These are phyloP conservation scores for Suhomyces taliae DNA, from an alignment of 1,139 yeast species.

Conservation along the genomic window DNA sequence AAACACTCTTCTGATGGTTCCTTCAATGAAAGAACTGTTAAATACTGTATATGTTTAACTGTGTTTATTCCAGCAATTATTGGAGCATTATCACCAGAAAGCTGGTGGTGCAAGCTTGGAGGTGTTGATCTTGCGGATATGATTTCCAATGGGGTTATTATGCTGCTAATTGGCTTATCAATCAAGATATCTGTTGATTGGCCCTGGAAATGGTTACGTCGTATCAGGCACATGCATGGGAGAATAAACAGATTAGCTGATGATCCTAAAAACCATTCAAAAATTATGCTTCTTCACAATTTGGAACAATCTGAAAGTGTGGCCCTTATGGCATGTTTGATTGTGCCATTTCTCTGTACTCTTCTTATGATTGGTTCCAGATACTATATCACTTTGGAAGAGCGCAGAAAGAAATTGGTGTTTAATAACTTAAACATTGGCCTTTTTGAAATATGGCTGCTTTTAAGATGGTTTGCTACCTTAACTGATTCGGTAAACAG, in stretches of 20 bases:
- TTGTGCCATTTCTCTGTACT: slow-evolving; percentile 26
- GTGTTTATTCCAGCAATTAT: slow-evolving; percentile 15
- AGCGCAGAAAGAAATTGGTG: slow-evolving; percentile 27
- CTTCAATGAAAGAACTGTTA: slow-evolving; percentile 9
- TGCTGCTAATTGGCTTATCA: slow-evolving; percentile 28
- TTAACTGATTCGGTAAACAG: background rate
- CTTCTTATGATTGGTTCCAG: slow-evolving; percentile 28
- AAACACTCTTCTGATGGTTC: slow-evolving; percentile 1
- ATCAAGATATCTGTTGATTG: slow-evolving; percentile 32
- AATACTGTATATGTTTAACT: slow-evolving; percentile 12
- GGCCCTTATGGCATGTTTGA: slow-evolving; percentile 26
- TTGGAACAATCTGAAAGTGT: slow-evolving; percentile 22
- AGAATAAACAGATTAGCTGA: background rate
- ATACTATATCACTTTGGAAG: slow-evolving; percentile 27
- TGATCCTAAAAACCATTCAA: slow-evolving; percentile 5
- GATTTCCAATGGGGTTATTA: slow-evolving; percentile 30
- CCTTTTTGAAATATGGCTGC: slow-evolving; percentile 31
- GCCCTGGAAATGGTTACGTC: slow-evolving; percentile 40
- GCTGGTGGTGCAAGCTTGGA: slow-evolving; percentile 10
- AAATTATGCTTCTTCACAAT: slow-evolving; percentile 15
- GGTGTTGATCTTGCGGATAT: slow-evolving; percentile 17
- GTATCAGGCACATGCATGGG: slow-evolving; percentile 22
- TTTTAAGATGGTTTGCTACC: slow-evolving; percentile 18
- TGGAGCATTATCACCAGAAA: slow-evolving; percentile 13
- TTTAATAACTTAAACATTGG: slow-evolving; percentile 35